phyloP scores from a whole-genome alignment of 1,284 basidiomycete genomes.

The Fomitopsis schrenkii region DNA sequence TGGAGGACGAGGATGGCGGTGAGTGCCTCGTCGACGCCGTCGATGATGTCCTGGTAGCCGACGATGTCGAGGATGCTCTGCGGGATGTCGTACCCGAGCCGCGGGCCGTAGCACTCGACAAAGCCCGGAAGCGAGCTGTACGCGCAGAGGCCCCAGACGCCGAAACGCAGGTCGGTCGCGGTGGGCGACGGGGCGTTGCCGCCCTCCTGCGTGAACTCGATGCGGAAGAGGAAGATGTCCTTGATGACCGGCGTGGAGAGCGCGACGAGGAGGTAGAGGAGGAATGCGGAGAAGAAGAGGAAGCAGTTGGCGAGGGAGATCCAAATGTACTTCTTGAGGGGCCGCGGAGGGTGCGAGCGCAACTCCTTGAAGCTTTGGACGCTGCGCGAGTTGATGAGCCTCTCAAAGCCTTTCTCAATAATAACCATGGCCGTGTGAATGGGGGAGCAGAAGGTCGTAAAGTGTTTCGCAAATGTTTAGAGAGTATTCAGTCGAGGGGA shows the following conservation, averaged over 20 bases:
- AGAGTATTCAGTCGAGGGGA: not conserved
- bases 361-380: constrained; percentile 1
- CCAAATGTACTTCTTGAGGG: constrained; percentile 33
- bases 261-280: constrained; percentile 71
- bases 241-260: constrained; percentile 74
- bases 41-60: constrained; percentile 39
- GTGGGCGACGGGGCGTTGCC: constrained; percentile 40
- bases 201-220: constrained; percentile 38
- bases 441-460: not conserved
- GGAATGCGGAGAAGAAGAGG: constrained; percentile 50
- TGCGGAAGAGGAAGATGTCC: constrained; percentile 60
- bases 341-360: constrained; percentile 15
- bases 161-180: constrained; percentile 63
- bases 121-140: constrained; percentile 36
- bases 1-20: constrained; percentile 61
- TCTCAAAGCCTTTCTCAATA: not conserved
- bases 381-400: not conserved
- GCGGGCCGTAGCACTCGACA: constrained; percentile 48
- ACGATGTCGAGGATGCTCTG: constrained; percentile 33
- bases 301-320: constrained; percentile 42
- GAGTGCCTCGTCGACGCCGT: constrained; percentile 47
- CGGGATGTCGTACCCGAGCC: constrained; percentile 41
- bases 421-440: not conserved
- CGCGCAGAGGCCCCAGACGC: constrained; percentile 74
- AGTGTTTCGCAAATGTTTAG: not conserved